A percentile compares a stretch with the other conserved stretches of the same genome.
phyloP scores from a whole-genome alignment of 345 rosid species.

The Cardamine resedifolia region DNA sequence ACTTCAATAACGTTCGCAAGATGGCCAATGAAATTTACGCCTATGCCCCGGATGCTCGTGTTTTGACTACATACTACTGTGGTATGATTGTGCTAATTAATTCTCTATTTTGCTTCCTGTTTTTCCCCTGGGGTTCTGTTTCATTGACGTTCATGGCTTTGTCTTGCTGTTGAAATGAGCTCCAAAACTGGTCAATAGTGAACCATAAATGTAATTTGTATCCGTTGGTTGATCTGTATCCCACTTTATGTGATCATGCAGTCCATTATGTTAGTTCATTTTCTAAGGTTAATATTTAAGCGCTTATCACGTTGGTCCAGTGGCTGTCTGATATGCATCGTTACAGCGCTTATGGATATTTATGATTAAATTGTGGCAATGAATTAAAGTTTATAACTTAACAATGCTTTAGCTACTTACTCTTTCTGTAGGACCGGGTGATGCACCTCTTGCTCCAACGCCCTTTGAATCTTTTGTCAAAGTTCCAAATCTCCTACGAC shows the following conservation, averaged over 20 bases:
- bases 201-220: not conserved
- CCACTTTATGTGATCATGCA: constrained; percentile 1
- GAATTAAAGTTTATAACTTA: not conserved
- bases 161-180: constrained; percentile 17
- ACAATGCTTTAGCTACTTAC: constrained; percentile 1
- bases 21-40: constrained; percentile 87
- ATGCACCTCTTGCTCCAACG: constrained; percentile 88
- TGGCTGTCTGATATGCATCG: not conserved
- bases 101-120: not conserved
- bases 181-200: not conserved
- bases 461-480: constrained; percentile 91
- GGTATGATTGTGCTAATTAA: constrained; percentile 46
- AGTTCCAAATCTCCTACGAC: constrained; percentile 92
- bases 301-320: not conserved
- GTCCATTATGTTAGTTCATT: constrained; percentile 10
- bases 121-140: not conserved
- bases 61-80: constrained; percentile 88
- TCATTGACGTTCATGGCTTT: not conserved
- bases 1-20: constrained; percentile 68
- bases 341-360: not conserved
- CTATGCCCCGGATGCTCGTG: constrained; percentile 94
- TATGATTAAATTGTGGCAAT: not conserved
- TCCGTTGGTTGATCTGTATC: not conserved
- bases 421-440: constrained; percentile 65
- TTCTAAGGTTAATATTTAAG: not conserved